These are phyloP conservation scores for Scedosporium apiospermum DNA, from an alignment of 2,329 filamentous ascomycete genomes.

Conservation along the genomic window DNA sequence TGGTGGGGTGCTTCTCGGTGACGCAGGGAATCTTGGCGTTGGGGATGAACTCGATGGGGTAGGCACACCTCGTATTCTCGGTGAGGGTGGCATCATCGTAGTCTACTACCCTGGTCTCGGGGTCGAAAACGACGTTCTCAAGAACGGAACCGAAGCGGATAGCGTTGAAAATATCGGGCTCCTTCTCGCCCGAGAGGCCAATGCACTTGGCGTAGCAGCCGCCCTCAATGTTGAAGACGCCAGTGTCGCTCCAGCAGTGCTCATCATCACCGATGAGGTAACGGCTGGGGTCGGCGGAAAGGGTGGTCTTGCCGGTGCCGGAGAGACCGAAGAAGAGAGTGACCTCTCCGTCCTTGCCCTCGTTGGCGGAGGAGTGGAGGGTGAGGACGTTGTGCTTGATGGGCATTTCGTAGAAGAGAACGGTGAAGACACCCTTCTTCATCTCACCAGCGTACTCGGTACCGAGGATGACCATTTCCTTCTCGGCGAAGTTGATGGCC, in stretches of 20 bases:
- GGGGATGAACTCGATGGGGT: conserved; percentile 97
- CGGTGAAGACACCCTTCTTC: conserved; percentile 98
- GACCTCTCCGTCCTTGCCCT: conserved; percentile 88
- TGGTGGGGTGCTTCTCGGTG: conserved; percentile 77
- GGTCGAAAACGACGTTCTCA: conserved; percentile 98
- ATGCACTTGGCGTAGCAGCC: conserved; percentile 99
- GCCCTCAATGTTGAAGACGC: conserved; percentile 99
- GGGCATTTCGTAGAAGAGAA: conserved; percentile 99
- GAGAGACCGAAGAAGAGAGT: conserved; percentile 99
- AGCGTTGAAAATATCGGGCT: conserved; percentile 93
- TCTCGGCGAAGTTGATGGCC: conserved; percentile 96
- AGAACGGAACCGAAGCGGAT: conserved; percentile 96
- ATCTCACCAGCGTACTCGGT: conserved; percentile 97
- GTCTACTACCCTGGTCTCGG: conserved; percentile 78
- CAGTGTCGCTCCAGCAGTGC: conserved; percentile 97
- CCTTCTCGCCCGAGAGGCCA: conserved; percentile 94
- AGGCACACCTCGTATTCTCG: conserved; percentile 94
- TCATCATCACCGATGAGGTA: conserved; percentile 96
- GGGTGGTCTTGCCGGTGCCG: conserved; percentile 95
- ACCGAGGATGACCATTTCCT: conserved; percentile 99
- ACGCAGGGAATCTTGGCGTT: conserved; percentile 99
- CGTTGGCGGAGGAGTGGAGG: conserved; percentile 96
- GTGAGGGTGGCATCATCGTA: conserved; percentile 93
- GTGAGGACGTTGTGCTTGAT: conserved; percentile 99
- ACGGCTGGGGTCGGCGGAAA: conserved; percentile 95